Conservation (phyloP, 2,329 filamentous ascomycete species). For the Claviceps digitariae region DNA sequence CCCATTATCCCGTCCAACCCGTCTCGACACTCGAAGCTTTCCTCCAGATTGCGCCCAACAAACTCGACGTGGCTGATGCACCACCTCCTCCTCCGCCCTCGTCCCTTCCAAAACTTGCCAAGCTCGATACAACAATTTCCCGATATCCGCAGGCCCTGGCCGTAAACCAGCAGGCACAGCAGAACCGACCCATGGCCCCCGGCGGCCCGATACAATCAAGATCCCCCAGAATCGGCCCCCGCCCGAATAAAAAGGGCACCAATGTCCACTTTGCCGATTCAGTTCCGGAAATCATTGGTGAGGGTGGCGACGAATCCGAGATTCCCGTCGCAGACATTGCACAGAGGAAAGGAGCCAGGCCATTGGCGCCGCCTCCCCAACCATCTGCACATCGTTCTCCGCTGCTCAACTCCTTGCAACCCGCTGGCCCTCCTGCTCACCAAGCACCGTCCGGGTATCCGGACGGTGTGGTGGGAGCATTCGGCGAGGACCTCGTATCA, state of each 20-base stretch:
- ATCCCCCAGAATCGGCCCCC: conserved; percentile 31
- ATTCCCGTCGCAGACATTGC: conserved; percentile 59
- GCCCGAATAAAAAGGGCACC: conserved; percentile 49
- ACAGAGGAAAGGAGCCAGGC: conserved; percentile 33
- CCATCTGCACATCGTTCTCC: conserved; percentile 6
- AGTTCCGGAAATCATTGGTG: conserved; percentile 70
- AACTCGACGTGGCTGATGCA: conserved; percentile 38
- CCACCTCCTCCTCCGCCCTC: conserved; percentile 29
- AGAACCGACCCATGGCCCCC: conserved; percentile 28
- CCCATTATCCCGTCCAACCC: conserved; percentile 23
- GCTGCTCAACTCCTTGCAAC: not conserved
- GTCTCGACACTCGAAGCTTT: conserved; percentile 43
- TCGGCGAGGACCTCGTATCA: conserved; percentile 35
- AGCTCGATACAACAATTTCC: conserved; percentile 42
- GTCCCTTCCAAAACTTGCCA: conserved; percentile 34
- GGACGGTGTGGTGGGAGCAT: conserved; percentile 3
- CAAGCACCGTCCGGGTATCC: not conserved
- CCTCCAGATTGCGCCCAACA: conserved; percentile 42
- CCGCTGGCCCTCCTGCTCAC: conserved; percentile 4
- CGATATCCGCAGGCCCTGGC: conserved; percentile 42
- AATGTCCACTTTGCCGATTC: conserved; percentile 61
- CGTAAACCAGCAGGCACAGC: conserved; percentile 28
- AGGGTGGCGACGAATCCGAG: conserved; percentile 79
- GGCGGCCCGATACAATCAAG: conserved; percentile 26
- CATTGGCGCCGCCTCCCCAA: conserved; percentile 14